A percentile compares a stretch with the other conserved stretches of the same genome.
Evolutionary conservation across 2,329 filamentous ascomycete genomes (phyloP).

Genomic region (Botrytis byssoidea): DNA sequence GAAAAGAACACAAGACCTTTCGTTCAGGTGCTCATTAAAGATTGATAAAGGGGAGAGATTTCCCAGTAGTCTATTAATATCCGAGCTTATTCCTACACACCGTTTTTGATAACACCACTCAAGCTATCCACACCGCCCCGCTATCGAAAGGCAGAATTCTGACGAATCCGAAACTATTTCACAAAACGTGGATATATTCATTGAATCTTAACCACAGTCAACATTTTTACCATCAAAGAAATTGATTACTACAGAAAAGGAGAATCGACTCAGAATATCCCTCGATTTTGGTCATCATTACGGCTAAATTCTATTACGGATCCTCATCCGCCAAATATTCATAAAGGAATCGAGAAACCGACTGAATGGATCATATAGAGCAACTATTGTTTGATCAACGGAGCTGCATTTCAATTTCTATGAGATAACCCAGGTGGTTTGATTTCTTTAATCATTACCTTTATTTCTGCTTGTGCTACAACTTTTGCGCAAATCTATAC

Average conservation of each 20-base stretch:
- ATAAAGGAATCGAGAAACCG: conserved; percentile 5
- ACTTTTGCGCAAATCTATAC: background rate
- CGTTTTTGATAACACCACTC: background rate
- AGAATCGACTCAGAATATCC: background rate
- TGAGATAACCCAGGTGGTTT: conserved; percentile 24
- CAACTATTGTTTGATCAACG: conserved; percentile 33
- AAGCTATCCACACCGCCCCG: conserved; percentile 11
- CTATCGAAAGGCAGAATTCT: conserved; percentile 4
- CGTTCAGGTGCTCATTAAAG: background rate
- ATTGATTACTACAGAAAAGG: background rate
- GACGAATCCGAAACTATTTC: conserved; percentile 2
- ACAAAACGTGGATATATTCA: conserved; percentile 6
- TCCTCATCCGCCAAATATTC: background rate
- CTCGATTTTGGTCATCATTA: background rate
- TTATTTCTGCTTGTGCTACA: background rate
- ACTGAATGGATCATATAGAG: conserved; percentile 36
- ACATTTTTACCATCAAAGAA: background rate
- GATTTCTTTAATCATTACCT: background rate
- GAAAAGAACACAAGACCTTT: background rate
- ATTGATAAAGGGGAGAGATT: background rate
- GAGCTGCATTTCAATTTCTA: conserved; percentile 33
- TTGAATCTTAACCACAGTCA: background rate
- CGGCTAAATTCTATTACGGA: background rate
- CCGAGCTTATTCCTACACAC: background rate
- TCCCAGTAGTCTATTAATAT: background rate